Evolutionary conservation across 495 filamentous ascomycete genomes (phyloP), one percentile per base, ranked within the genome.

Genomic region (Neurospora intermedia): DNA sequence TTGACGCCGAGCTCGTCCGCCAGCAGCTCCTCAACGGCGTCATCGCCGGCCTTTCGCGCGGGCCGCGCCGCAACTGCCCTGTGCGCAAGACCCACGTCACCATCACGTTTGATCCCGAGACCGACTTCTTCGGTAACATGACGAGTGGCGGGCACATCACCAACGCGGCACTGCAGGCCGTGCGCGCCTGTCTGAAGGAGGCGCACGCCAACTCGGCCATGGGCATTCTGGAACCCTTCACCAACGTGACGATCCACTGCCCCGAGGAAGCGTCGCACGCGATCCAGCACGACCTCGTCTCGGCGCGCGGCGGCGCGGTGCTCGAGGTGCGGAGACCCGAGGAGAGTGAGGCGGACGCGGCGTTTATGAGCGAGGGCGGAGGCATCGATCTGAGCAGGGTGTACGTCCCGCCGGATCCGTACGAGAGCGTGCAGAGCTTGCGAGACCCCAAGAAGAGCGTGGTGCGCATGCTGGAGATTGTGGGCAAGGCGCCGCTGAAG

Each of bases 231-330:
- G 96, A 99, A 80, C 95, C 95, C 0, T 90, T 98, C 38, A 96
- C 97, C 91, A 88, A 89, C 74, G 94, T 93, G 11, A 89, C 88
- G 20, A 95, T 99, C 77, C 87, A 85, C 79, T 91, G 94, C 71
- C 91, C 94, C 77, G 96, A 98, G 83, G 86, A 86, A 16, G 89
- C 88, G 35, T 87, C 97, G 23, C 93, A 94, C 15, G 86, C 88
- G 4, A 93, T 99, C n/a, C 92, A 97, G 59, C 93, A 96, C 74
- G 96, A 99, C 77, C 87, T 99, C 48, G 91, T 88, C 18, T 89
- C 93, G 15, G 89, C 89, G 0, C 88, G 95, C 2, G 96, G 96
- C 69, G 96, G 95, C 0, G 91, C 91, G 71, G 91, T 98, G 39
- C 79, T 96, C 70, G 93, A 93, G 43, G 89, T 98, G 13, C 90